Evolutionary conservation across 2,329 filamentous ascomycete species (phyloP), one percentile per base, ranked within the genome.

Genomic region (Xylaria sp.): DNA sequence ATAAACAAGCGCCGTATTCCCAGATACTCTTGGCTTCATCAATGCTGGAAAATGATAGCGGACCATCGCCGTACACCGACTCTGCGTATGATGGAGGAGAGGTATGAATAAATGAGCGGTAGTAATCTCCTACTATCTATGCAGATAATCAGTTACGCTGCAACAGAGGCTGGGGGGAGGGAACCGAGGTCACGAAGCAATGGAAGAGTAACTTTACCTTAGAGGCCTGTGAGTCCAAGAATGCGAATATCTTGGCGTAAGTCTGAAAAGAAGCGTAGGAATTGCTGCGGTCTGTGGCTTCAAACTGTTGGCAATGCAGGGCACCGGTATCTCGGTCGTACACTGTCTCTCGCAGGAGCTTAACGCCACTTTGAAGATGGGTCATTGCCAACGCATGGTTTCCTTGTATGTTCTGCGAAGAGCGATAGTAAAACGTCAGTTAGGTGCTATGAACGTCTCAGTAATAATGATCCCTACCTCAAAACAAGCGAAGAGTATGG

Each of bases 291-390:
- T 21, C 38, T 12, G 15, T 31, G 2, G 45, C 25, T 21, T 46
- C 59, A 4, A 61, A 57, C 19, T 52, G 19, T 35, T 52, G 28
- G 23, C 33, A 35, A 28, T 31, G 38, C 6, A 61, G 31, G 3
- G 12, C 33, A 25, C 59, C 52, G 2, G 52, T 57, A 14, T 46
- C 31, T n/a, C 14, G 14, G 9, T 61, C 59, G 15, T 61, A 61
- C 11, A 45, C 45, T 1, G 28, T 61, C 53, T 61, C 53, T 4
- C 46, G 45, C 23, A 61, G 57, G 1, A 61, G 47, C 31, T 57
- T 61, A 9, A 61, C 59, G 8, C 59, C 59, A 40, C 40, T 61
- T 47, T 61, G 53, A 52, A 61, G 57, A 31, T 57, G 59, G 5
- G 38, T 38, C 21, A 61, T 61, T n/a, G 53, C 46, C 33, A 46